Percentiles rank a stretch among this genome's conserved stretches.
phyloP scores from a whole-genome alignment of 768 basidiomycete genomes.

The Naganishia onofrii region DNA sequence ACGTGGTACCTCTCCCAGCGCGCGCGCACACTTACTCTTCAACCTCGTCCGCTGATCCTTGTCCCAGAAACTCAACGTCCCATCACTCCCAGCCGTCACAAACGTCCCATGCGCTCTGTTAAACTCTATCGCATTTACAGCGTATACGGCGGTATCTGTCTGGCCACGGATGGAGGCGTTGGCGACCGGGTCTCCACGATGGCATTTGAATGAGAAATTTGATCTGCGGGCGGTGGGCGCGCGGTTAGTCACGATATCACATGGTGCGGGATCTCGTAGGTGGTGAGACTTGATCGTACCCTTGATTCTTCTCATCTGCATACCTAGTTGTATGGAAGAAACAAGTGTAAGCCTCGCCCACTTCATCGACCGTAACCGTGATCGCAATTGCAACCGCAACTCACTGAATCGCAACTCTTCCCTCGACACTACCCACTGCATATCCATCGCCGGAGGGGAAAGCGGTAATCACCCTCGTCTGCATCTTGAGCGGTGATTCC shows the following conservation, averaged over 20 bases:
- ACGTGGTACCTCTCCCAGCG: no score
- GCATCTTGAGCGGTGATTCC: constrained; percentile 73
- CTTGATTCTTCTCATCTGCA: constrained; percentile 75
- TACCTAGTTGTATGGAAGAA: constrained; percentile 41
- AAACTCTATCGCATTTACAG: constrained; percentile 83
- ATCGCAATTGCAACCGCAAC: no score
- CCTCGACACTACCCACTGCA: constrained; percentile 55
- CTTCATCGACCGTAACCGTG: not conserved
- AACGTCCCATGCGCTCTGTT: constrained; percentile 82
- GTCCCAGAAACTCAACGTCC: constrained; percentile 58
- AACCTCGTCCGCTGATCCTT: constrained; percentile 86
- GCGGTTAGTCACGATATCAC: no score
- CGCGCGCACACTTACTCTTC: constrained; percentile 71
- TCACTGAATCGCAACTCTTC: constrained; percentile 92
- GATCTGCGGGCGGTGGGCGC: constrained; percentile 58
- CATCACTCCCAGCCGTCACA: constrained; percentile 66
- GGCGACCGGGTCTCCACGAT: constrained; percentile 46
- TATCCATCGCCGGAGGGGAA: constrained; percentile 53
- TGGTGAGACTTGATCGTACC: constrained; percentile 51
- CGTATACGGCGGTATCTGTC: constrained; percentile 71
- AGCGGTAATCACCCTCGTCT: constrained; percentile 50
- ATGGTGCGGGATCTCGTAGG: no score
- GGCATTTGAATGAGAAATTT: constrained; percentile 80
- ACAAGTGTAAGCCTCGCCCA: not conserved
- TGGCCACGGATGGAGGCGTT: constrained; percentile 53